A percentile compares a stretch with the other conserved stretches of the same genome.
Conservation (phyloP, 2,329 filamentous ascomycete species). For the Phaeosphaeriaceae sp. region DNA sequence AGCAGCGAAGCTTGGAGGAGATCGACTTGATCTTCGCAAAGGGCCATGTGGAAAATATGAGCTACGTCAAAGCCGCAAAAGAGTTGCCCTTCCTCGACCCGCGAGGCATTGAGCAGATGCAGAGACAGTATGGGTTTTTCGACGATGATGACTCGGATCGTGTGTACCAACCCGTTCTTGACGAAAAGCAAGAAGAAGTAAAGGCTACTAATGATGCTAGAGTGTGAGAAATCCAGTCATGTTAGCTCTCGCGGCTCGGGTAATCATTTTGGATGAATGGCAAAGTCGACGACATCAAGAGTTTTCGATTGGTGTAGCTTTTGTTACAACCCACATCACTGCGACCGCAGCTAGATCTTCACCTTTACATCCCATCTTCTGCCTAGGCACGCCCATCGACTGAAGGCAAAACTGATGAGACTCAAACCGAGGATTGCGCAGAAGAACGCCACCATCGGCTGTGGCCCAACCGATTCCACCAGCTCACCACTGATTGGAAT, state of each 20-base stretch:
- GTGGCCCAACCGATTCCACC: conserved; percentile 41
- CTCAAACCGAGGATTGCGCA: conserved; percentile 41
- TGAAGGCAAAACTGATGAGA: conserved; percentile 38
- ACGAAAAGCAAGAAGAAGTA: conserved; percentile 3
- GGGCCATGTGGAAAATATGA: conserved; percentile 61
- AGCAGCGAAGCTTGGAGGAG: conserved; percentile 56
- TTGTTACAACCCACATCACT: background rate
- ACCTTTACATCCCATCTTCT: conserved; percentile 38
- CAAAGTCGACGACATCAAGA: background rate
- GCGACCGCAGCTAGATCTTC: conserved; percentile 16
- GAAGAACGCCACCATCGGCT: conserved; percentile 44
- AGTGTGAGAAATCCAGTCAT: background rate
- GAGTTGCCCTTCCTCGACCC: conserved; percentile 62
- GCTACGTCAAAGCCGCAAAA: conserved; percentile 65
- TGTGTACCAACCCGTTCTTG: background rate
- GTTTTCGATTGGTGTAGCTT: background rate
- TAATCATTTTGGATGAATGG: too few relatives aligned
- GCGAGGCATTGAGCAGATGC: conserved; percentile 61
- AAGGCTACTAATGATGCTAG: background rate
- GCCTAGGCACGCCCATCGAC: conserved; percentile 45
- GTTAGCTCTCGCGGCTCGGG: too few relatives aligned
- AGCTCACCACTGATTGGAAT: conserved; percentile 47
- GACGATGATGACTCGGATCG: conserved; percentile 26
- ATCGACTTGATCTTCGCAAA: conserved; percentile 57
- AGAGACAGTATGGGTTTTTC: conserved; percentile 45